Evolutionary conservation across 495 filamentous ascomycete species (phyloP), one percentile per base, ranked within the genome.

Genomic region (Pyronema omphalodes): DNA sequence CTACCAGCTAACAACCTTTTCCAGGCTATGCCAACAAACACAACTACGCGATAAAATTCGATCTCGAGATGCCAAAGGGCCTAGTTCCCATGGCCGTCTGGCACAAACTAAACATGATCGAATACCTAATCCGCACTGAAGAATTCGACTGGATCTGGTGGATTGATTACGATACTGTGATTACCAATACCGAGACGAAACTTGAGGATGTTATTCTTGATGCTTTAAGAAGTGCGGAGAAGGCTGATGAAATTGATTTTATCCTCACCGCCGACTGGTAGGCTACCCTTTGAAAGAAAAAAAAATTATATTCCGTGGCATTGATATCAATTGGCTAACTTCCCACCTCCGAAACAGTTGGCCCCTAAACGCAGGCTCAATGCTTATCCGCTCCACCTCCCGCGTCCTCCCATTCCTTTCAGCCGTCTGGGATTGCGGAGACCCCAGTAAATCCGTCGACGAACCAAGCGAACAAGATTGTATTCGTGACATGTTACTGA

Each of bases 61-160:
- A 54, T 14, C 15, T 37, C 6, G 52, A 37, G 3, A n/a, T 46
- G 8, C 40, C 37, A 3, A 35, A 36, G 12, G 41, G n/a, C 18
- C 11, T 36, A 8, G n/a, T 44, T 3, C 15, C 41, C 7, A 15
- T 9, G n/a, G 9, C 52, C 9, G 37, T 54, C 14, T 54, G 52
- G 52, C 52, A 54, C n/a, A 54, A 54, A 19, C 37, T 54, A 15
- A 36, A 46, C 14, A 54, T 54, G 52, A 34, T 54, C 23, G 40
- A 54, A 29, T 35, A 54, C 19, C 12, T 39, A 23, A 29, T 54
- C 18, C 18, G 36, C 1, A 49, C 52, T 61, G 51, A 55, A 7
- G 51, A 58, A n/a, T 60, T 51, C 19, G 64, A 67, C 54, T 67
- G 66, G 66, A 57, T 67, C 40, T 67, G 64, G 64, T 67, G 64